A percentile compares a stretch with the other conserved stretches of the same genome.
Evolutionary conservation across 1,139 yeast genomes (phyloP).

Genomic region (Pichia sp.): DNA sequence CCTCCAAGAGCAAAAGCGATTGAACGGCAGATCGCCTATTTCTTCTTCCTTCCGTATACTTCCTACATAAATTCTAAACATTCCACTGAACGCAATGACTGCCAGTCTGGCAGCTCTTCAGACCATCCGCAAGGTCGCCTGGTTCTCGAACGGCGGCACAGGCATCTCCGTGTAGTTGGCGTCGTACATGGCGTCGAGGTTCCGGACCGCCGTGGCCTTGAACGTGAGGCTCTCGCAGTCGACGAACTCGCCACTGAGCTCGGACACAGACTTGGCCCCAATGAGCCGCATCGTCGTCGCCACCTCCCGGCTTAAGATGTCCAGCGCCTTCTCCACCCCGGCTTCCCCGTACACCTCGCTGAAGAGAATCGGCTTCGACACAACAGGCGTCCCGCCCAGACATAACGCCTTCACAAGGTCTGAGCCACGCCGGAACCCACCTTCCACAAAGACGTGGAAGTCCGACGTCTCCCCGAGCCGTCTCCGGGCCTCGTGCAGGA

Average conservation of each 20-base stretch:
- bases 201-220: constrained; percentile 5
- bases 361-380: constrained; percentile 62
- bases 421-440: constrained; percentile 65
- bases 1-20: neutral
- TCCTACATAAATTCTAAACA: too few relatives aligned
- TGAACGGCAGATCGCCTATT: neutral
- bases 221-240: constrained; percentile 36
- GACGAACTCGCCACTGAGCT: constrained; percentile 41
- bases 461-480: constrained; percentile 31
- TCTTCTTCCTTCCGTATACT: too few relatives aligned
- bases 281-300: constrained; percentile 48
- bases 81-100: too few relatives aligned
- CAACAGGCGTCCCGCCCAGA: constrained; percentile 64
- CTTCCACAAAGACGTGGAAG: constrained; percentile 49
- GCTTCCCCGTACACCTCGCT: constrained; percentile 64
- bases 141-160: constrained; percentile 15
- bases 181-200: constrained; percentile 14
- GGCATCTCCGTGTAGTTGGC: constrained; percentile 16
- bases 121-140: constrained; percentile 6
- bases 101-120: neutral
- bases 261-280: constrained; percentile 43
- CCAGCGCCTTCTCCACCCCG: constrained; percentile 51
- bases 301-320: constrained; percentile 47
- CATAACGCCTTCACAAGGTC: constrained; percentile 61
- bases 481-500: constrained; percentile 57